phyloP scores from a whole-genome alignment of 2,329 filamentous ascomycete species.

The Aspergillus pseudoglaucus region DNA sequence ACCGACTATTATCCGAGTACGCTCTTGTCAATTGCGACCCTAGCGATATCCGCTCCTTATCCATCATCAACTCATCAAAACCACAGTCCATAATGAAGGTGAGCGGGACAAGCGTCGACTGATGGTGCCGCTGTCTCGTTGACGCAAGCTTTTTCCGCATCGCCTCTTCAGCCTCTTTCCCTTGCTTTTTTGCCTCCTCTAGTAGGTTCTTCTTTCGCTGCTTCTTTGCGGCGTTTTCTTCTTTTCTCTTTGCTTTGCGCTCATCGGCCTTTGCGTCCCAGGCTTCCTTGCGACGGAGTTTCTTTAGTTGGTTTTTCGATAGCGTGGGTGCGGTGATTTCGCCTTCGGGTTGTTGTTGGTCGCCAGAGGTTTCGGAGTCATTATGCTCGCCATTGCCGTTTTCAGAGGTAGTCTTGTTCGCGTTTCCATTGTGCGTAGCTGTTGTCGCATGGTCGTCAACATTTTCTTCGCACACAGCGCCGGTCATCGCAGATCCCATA shows the following conservation, averaged over 20 bases:
- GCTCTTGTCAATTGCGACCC: slow-evolving; percentile 75
- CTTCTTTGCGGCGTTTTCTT: slow-evolving; percentile 49
- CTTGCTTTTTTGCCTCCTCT: slow-evolving; percentile 27
- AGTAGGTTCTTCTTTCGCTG: slow-evolving; percentile 41
- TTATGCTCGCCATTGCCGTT: slow-evolving; percentile 4
- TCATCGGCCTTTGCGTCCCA: slow-evolving; percentile 67
- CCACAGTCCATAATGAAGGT: slow-evolving; percentile 83
- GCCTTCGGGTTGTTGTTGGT: neutral
- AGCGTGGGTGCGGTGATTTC: slow-evolving; percentile 34
- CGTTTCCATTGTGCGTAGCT: neutral
- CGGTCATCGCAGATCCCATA: slow-evolving; percentile 25
- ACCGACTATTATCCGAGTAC: slow-evolving; percentile 79
- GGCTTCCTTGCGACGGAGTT: slow-evolving; percentile 61
- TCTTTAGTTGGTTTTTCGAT: slow-evolving; percentile 84
- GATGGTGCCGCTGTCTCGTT: slow-evolving; percentile 20
- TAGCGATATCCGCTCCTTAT: slow-evolving; percentile 78
- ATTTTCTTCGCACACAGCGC: slow-evolving; percentile 12
- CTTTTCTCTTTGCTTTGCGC: slow-evolving; percentile 53
- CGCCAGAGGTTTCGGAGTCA: neutral
- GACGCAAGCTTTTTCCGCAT: slow-evolving; percentile 20
- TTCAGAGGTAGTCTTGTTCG: slow-evolving; percentile 1
- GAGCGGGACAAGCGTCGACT: slow-evolving; percentile 60
- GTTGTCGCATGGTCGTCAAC: neutral
- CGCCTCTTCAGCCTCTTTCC: slow-evolving; percentile 19
- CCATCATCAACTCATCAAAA: slow-evolving; percentile 84